These are phyloP conservation scores for Backusella mclennaniae DNA, from an alignment of 192 early-diverging fungal species.

Conservation along the genomic window DNA sequence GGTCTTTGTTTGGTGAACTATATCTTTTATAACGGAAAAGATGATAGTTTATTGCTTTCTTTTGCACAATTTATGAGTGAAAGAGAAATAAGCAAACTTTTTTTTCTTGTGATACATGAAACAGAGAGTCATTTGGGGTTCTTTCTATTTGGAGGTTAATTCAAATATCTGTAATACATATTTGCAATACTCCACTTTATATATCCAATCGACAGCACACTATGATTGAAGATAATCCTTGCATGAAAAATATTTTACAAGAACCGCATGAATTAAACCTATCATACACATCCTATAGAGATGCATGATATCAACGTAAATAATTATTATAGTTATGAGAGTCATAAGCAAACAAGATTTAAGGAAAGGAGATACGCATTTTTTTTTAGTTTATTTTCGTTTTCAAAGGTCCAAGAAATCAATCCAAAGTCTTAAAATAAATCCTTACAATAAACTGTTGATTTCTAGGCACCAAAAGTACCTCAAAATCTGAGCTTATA, in stretches of 20 bases:
- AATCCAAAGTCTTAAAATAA: neutral
- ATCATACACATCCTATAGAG: neutral
- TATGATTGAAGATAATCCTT: neutral
- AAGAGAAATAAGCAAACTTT: neutral
- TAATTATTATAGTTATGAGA: neutral
- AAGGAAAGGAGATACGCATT: neutral
- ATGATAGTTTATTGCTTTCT: neutral
- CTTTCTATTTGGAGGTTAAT: neutral
- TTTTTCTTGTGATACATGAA: neutral
- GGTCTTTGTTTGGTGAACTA: neutral
- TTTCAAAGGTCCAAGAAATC: neutral
- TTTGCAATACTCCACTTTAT: neutral
- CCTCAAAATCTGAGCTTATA: neutral
- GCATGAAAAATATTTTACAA: neutral
- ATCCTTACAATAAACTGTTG: neutral
- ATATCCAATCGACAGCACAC: neutral
- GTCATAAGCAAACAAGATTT: neutral
- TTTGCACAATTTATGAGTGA: neutral
- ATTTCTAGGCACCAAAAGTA: neutral
- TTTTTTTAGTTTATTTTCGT: neutral
- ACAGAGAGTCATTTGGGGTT: neutral
- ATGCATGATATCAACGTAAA: neutral
- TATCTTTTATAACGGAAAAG: neutral
- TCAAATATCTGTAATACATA: neutral
- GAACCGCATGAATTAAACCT: neutral